Evolutionary conservation across 2,329 filamentous ascomycete genomes (phyloP), one percentile per base, ranked within the genome.

Genomic region (Sclerotinia sclerotiorum): DNA sequence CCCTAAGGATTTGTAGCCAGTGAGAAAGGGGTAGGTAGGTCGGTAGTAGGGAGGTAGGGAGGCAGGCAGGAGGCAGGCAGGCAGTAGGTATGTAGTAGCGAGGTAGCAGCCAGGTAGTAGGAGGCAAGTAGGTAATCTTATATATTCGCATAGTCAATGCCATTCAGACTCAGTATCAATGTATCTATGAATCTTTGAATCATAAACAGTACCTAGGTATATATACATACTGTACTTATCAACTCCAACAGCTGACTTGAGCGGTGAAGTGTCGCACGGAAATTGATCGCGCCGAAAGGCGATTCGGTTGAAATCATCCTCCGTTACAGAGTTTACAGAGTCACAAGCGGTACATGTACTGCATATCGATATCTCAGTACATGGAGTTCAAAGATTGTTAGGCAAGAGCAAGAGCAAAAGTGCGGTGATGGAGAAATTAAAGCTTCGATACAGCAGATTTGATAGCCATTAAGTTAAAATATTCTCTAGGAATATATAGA

Each of bases 281-380:
- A 17, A 24, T 46, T 49, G 44, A 13, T 62, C 24, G 58, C 21
- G 29, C 46, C 46, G n/a, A 62, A 62, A 39, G 24, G 44, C 19
- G 42, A 67, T 44, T 44, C 44, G 32, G 64, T 8, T 52, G 13
- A 58, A 67, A 49, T 52, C 44, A 27, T 19, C 32, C 27, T 54
- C 54, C 54, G 35, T 49, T 29, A 52, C 64, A 58, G 35, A 35
- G n/a, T n/a, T n/a, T n/a, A n/a, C n/a, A n/a, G n/a, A n/a, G n/a
- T n/a, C 21, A 32, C 24, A 48, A 32, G 24, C 27, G 32, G 42
- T 32, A 29, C 1, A n/a, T n/a, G 21, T 55, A 39, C 35, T 27
- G 51, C 29, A 52, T 5, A 52, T 19, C 2, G 24, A 27, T 29
- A 52, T 52, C 24, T 52, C 7, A 6, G 17, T 32, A n/a, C 15